Evolutionary conservation across 202 grass and related monocot genomes (phyloP), one percentile per base, ranked within the genome.

Genomic region (Schoenoplectus triqueter): DNA sequence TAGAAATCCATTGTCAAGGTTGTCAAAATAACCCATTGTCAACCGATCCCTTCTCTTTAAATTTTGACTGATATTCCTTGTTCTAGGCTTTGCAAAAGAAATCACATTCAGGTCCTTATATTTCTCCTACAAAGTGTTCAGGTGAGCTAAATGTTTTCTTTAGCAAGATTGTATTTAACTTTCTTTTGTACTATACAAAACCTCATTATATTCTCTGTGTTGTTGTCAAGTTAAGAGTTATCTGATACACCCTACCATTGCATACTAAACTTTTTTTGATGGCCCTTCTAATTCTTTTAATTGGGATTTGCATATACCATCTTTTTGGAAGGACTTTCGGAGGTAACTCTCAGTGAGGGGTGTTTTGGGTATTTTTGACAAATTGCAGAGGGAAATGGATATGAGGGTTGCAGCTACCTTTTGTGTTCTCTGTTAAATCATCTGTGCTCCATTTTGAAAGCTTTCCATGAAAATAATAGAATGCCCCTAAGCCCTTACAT

Each of bases 81-180:
- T 3, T 73, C 17, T 72, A 89, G 87, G 87, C 87, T 11, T 83
- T 86, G 78, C 63, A 40, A 64, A 89, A 89, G 69, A 45, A 83
- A 50, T 80, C 47, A 15, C 67, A 60, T 78, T 45, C 61, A 67
- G 64, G 20, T 67, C 6, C 84, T 21, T 49, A 19, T 76, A 15
- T 80, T 76, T 65, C 13, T 11, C 45, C 62, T 11, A 15, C 49
- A 9, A 78, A 83, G 66, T 71, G 55, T 82, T 69, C 84, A 76
- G 54, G 78, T 40, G 60, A 64, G 20, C 11, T 40, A 76, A 85
- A 81, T 69, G 39, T 31, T 31, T 31, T 31, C 31, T 4, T 47
- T 80, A 80, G 59, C 54, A 78, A 42, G 67, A 47, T 41, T 60
- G 60, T 60, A 17, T 39, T 80, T 80, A 80, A 60, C 50, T 64